A percentile compares a stretch with the other conserved stretches of the same genome.
Conservation (phyloP, 2,329 filamentous ascomycete genomes). For the Penicillium sp. region DNA sequence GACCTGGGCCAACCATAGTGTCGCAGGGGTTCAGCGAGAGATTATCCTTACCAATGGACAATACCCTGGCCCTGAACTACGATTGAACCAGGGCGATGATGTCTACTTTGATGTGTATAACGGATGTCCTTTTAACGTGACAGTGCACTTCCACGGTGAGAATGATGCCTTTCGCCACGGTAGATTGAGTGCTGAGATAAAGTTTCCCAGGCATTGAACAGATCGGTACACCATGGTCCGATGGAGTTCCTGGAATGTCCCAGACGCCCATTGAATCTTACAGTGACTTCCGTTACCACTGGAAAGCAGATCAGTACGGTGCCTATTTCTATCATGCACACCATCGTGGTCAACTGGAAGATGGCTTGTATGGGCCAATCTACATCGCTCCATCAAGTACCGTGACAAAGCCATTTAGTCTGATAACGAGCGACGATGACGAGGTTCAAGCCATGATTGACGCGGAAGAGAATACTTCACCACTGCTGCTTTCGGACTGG, state of each 20-base stretch:
- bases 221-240: constrained; percentile 62
- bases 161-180: no score
- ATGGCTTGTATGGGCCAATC: constrained; percentile 65
- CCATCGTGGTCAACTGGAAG: constrained; percentile 61
- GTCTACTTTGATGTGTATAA: constrained; percentile 40
- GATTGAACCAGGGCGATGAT: constrained; percentile 37
- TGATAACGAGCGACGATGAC: constrained; percentile 40
- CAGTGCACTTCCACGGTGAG: constrained; percentile 42
- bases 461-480: constrained; percentile 56
- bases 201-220: constrained; percentile 44
- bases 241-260: constrained; percentile 64
- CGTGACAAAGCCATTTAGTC: constrained; percentile 36
- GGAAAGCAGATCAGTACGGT: constrained; percentile 63
- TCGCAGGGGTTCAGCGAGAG: constrained; percentile 34
- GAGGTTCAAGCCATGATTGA: constrained; percentile 52
- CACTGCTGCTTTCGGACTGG: constrained; percentile 64
- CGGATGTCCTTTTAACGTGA: constrained; percentile 37
- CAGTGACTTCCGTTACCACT: constrained; percentile 59
- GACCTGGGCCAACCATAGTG: constrained; percentile 34
- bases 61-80: constrained; percentile 37
- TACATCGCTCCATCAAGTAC: constrained; percentile 48
- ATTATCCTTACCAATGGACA: constrained; percentile 39
- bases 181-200: not conserved
- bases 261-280: constrained; percentile 60
- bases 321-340: constrained; percentile 69